Evolutionary conservation across 352 stramenopile genomes (phyloP).

Genomic region (Pythium biforme): DNA sequence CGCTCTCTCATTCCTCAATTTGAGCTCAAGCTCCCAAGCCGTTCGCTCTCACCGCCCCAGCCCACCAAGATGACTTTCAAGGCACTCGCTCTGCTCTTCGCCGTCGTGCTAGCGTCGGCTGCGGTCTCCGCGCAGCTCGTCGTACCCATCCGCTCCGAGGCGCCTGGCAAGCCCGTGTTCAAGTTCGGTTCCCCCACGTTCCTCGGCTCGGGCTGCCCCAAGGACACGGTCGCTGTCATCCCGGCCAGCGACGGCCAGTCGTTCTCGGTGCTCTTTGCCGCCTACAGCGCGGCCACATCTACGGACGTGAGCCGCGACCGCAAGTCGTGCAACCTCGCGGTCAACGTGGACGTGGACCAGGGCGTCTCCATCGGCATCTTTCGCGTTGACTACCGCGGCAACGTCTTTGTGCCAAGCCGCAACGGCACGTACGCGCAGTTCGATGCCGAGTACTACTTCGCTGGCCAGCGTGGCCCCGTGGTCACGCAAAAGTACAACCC

Average conservation of each 20-base stretch:
- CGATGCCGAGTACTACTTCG: conserved; percentile 56
- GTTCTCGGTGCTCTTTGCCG: conserved; percentile 35
- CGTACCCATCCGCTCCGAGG: conserved; percentile 34
- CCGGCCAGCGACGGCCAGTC: conserved; percentile 29
- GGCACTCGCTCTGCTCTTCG: background rate
- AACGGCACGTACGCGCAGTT: conserved; percentile 39
- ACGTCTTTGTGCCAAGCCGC: conserved; percentile 35
- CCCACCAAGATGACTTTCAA: background rate
- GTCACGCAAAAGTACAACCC: conserved; percentile 30
- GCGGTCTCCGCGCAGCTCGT: conserved; percentile 28
- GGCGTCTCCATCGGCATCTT: conserved; percentile 33
- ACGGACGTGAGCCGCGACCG: conserved; percentile 26
- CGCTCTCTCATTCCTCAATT: background rate
- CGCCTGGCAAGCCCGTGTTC: conserved; percentile 4
- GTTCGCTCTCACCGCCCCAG: conserved; percentile 6
- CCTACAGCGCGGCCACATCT: conserved; percentile 31
- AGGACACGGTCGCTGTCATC: conserved; percentile 25
- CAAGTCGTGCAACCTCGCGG: conserved; percentile 40
- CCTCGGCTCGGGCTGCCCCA: conserved; percentile 32
- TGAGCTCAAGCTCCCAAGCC: background rate
- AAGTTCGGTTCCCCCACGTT: conserved; percentile 28
- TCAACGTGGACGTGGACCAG: conserved; percentile 38
- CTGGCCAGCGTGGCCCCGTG: conserved; percentile 34
- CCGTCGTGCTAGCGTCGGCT: background rate
- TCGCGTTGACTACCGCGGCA: conserved; percentile 45